Base-by-base conservation (phyloP, 495 filamentous ascomycete genomes). In the Trichoderma erinaceum region DNA sequence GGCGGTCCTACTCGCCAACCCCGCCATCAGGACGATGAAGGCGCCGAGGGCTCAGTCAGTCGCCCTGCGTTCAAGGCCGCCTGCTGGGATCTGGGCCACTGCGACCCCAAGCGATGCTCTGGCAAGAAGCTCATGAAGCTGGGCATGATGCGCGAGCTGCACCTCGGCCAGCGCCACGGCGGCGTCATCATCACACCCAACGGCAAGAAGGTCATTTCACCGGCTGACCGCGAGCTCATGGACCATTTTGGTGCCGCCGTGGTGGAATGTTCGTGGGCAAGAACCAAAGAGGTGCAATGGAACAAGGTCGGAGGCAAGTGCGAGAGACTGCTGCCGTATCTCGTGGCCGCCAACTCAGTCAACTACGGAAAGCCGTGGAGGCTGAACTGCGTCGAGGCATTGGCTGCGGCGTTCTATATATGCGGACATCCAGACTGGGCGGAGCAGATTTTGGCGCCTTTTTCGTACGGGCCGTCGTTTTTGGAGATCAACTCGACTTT, bases 71-170 rank as follows among this genome's bases (percentile, higher is more conserved):
- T 91, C 84, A 92, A 90, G 81, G 96, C 95, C 61, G 95, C 94
- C 44, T 97, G 94, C 75, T 99, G 95, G 95, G 95, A 99, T 77
- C 81, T 99, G 44, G 92, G 92, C 64, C 95, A 99, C 77, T 99
- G 95, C 80, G 95, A 99, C 76, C 93, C 93, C 10, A 97, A 98
- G 77, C 83, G 96, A 72, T 99, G 95, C 77, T 97, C 94, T 0
- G 95, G 95, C 16, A 97, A 99, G 80, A 86, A 90, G 66, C 83
- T 99, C 46, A 96, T 98, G 83, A 86, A 90, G 71, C 85, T 96
- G 38, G 93, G 94, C 1, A 78, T 97, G 67, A 97, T 99, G 94
- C 88, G 95, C 68, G 91, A 96, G 77, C 87, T 99, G 61, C 87
- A 91, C 72, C 84, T 98, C 41, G 95, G 96, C 41, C 93, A 97